Conservation (phyloP, 2,329 filamentous ascomycete species). For the Epichloe glyceriae region DNA sequence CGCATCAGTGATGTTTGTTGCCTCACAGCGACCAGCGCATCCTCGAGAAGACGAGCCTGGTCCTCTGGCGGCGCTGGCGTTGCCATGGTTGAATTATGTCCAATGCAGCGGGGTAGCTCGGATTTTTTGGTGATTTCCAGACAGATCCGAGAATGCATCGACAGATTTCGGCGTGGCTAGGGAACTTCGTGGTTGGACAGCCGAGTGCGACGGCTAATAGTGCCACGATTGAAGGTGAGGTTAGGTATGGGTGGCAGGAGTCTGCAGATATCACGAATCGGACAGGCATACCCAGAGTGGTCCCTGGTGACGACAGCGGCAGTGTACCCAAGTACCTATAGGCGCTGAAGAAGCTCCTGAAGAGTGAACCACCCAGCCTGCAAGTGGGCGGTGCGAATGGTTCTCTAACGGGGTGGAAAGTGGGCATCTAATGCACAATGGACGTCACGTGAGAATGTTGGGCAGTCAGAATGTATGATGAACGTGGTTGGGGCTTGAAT, state of each 20-base stretch:
- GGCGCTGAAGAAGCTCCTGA: background rate
- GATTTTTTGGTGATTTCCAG: slow-evolving; percentile 7
- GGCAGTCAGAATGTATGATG: no score
- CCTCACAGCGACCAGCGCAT: slow-evolving; percentile 90
- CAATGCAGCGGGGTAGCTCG: slow-evolving; percentile 20
- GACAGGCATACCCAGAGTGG: background rate
- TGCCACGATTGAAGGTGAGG: background rate
- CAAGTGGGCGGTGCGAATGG: no score
- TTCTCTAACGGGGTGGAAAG: no score
- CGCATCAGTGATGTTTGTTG: slow-evolving; percentile 97
- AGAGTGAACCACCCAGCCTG: no score
- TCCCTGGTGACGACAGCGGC: slow-evolving; percentile 2
- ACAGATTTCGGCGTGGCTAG: slow-evolving; percentile 6
- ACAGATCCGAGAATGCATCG: slow-evolving; percentile 14
- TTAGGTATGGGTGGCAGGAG: background rate
- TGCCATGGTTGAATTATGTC: slow-evolving; percentile 24
- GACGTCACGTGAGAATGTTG: no score
- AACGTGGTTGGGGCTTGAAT: no score
- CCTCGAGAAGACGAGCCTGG: slow-evolving; percentile 86
- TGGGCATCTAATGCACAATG: no score
- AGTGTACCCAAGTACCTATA: background rate
- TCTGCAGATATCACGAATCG: background rate
- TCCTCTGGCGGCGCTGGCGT: slow-evolving; percentile 58
- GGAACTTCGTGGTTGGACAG: background rate
- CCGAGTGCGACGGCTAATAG: background rate